These are phyloP conservation scores for Alisma plantagoaquatica DNA, from an alignment of 106 monocot species.

Conservation along the genomic window DNA sequence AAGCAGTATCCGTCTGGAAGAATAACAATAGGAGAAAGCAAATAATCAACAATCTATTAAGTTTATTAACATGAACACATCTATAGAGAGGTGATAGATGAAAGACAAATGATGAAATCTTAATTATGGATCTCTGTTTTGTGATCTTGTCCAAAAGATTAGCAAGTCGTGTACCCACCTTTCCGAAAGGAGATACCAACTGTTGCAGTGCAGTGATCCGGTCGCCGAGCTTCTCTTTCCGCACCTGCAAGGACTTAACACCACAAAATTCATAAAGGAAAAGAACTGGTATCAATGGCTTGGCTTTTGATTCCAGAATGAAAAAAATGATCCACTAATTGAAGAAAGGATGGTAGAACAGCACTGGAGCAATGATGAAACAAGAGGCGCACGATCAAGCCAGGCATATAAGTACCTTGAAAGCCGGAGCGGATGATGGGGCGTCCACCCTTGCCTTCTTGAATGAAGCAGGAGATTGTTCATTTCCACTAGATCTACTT, in stretches of 20 bases:
- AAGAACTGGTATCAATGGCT: neutral
- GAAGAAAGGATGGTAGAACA: no score
- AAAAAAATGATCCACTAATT: neutral
- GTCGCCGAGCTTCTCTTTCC: constrained; percentile 80
- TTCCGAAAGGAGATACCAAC: constrained; percentile 75
- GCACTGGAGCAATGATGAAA: no score
- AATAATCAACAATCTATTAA: no score
- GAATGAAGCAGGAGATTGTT: constrained; percentile 34
- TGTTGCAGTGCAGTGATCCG: constrained; percentile 77
- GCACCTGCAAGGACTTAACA: constrained; percentile 27
- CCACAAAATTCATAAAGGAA: constrained; percentile 1
- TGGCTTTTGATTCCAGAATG: no score
- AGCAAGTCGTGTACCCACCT: no score
- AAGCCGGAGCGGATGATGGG: constrained; percentile 66
- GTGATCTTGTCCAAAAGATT: no score
- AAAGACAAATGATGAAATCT: no score
- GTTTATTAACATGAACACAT: no score
- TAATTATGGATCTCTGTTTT: no score
- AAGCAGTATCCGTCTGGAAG: constrained; percentile 76
- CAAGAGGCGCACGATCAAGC: neutral
- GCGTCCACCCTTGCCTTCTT: constrained; percentile 68
- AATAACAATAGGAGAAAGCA: no score
- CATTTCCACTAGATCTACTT: constrained; percentile 28
- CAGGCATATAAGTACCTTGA: constrained; percentile 42
- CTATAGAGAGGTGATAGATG: no score